Base-by-base conservation (phyloP, 164 flowering plant genomes). In the Taxillus chinensis region DNA sequence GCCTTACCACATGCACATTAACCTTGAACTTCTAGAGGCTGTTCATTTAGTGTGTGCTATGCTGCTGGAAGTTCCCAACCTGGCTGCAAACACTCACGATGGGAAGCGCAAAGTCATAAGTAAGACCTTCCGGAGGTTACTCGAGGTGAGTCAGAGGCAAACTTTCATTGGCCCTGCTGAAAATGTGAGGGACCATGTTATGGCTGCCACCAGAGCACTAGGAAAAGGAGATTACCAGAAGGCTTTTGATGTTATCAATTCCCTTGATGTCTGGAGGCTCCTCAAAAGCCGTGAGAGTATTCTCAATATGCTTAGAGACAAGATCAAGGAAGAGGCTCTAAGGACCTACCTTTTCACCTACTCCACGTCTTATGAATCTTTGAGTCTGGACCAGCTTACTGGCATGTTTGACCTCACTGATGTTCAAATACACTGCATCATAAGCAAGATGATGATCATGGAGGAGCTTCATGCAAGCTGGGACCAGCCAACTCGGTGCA, bases 1-100 rank as follows among this genome's bases (percentile, higher is more conserved):
- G 99, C 99, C 99, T 4, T 93, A 93, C 71, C 99, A 93, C 71
- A 93, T 93, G 99, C 99, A 93, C 73, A 89, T 90, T 57, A 93
- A 90, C 66, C 97, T 90, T 42, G 99, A 93, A 78, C 91, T 93
- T 17, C 73, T 93, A 40, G 97, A 93, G 74, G 82, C 95, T 49
- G 97, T 89, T 5, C 95, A 93, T 74, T 76, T 93, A 56, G 79
- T 78, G 57, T 86, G 92, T 76, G 95, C 97, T 17, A 93, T 93
- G 99, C 83, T 93, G 57, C 78, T 93, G n/a, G 99, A 90, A 77
- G 99, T 90, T 41, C 95, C 99, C 9, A 83, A 90, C 80, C 89
- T 86, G 95, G 95, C 97, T 56, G 89, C 90, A 46, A 84, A 82
- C 69, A 67, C 64, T 10, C 86, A 74, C 51, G 98, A 86, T 64